Percentiles rank a stretch among this genome's conserved stretches.
These are phyloP conservation scores for Kazachstania viticola DNA, from an alignment of 805 yeast species.

Conservation along the genomic window DNA sequence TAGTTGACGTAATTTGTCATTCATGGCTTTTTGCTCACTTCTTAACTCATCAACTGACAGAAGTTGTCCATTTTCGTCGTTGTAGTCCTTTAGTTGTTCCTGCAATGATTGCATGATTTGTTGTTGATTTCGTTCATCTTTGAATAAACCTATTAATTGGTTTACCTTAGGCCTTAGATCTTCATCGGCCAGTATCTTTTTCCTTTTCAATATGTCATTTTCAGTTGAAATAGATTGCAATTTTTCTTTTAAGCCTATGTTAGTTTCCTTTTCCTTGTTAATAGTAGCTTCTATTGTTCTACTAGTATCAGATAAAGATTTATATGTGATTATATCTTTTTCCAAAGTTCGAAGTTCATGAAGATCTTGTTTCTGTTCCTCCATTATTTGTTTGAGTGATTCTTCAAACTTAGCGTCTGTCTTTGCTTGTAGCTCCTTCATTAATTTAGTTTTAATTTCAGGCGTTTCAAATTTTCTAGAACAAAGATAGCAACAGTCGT, in stretches of 20 bases:
- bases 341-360: slow-evolving; percentile 14
- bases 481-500: slow-evolving; percentile 62
- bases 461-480: slow-evolving; percentile 46
- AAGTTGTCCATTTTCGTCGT: slow-evolving; percentile 11
- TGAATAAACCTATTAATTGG: slow-evolving; percentile 14
- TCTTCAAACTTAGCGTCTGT: slow-evolving; percentile 25
- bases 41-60: slow-evolving; percentile 21
- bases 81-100: slow-evolving; percentile 18
- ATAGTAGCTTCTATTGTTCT: slow-evolving; percentile 3
- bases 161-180: slow-evolving; percentile 22
- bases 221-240: background rate
- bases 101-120: slow-evolving; percentile 15
- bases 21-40: slow-evolving; percentile 10
- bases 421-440: slow-evolving; percentile 22
- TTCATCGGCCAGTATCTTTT: slow-evolving; percentile 6
- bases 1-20: slow-evolving; percentile 11
- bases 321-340: slow-evolving; percentile 12
- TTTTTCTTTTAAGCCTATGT: background rate
- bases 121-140: slow-evolving; percentile 18
- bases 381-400: slow-evolving; percentile 25
- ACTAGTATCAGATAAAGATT: background rate
- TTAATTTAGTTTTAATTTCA: slow-evolving; percentile 15
- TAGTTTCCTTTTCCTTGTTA: background rate
- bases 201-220: too few species aligned
- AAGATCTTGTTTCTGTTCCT: slow-evolving; percentile 24